Percentiles rank a stretch among this genome's conserved stretches.
Evolutionary conservation across 306 rosid species (phyloP).

Genomic region (Erythrophleum fordii): DNA sequence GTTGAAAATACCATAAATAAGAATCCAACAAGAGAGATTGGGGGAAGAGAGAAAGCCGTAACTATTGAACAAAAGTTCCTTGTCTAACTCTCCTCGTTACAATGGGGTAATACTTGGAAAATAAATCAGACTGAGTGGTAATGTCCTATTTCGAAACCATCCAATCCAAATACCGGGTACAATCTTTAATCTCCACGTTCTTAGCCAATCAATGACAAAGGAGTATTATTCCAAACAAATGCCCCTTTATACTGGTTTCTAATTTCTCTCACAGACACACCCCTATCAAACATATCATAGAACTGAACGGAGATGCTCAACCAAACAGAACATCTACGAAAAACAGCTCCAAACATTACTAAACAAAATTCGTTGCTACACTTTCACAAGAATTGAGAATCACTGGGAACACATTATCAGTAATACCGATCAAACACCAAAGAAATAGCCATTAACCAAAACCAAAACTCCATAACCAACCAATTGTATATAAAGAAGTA

Average conservation of each 20-base stretch:
- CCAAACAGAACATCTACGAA: background rate
- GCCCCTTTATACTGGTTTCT: background rate
- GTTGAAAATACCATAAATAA: conserved; percentile 22
- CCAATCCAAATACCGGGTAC: background rate
- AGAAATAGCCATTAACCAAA: background rate
- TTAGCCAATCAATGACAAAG: background rate
- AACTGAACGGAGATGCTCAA: background rate
- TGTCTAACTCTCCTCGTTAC: background rate
- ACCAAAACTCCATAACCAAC: background rate
- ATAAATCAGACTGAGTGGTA: background rate
- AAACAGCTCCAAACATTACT: background rate
- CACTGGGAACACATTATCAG: background rate
- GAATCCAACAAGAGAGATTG: background rate
- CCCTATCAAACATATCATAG: background rate
- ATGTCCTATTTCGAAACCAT: background rate
- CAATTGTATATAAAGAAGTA: background rate
- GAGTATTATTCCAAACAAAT: background rate
- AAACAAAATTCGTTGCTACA: background rate
- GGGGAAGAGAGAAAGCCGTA: background rate
- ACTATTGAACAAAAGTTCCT: background rate
- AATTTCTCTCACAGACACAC: background rate
- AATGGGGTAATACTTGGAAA: background rate
- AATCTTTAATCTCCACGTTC: background rate
- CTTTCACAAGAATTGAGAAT: background rate
- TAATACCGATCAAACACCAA: background rate